Evolutionary conservation across 768 basidiomycete genomes (phyloP).

Genomic region (Pisolithus orientalis): DNA sequence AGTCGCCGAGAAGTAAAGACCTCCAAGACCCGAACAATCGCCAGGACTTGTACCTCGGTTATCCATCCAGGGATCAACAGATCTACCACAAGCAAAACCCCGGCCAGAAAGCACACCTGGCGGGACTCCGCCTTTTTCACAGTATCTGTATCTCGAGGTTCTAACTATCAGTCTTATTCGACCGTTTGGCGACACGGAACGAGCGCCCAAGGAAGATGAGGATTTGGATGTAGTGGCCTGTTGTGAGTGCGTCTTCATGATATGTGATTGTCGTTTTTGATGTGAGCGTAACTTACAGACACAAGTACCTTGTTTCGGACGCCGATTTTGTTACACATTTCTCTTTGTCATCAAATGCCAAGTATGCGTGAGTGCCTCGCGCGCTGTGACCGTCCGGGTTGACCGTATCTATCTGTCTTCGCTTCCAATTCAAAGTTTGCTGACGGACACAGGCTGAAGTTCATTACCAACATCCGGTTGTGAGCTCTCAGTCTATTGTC

Average conservation of each 20-base stretch:
- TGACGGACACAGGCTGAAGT: too few species aligned
- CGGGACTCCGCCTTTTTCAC: constrained; percentile 56
- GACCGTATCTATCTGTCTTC: too few species aligned
- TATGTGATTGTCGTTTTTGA: constrained; percentile 51
- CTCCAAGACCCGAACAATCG: not conserved
- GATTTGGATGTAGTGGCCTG: constrained; percentile 54
- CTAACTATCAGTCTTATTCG: constrained; percentile 28
- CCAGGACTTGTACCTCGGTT: constrained; percentile 10
- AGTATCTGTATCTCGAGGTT: constrained; percentile 35
- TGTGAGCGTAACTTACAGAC: not conserved
- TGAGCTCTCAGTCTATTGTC: too few species aligned
- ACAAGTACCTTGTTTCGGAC: not conserved
- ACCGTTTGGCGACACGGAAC: constrained; percentile 22
- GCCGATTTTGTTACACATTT: not conserved
- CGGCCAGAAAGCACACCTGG: constrained; percentile 21
- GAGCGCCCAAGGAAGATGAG: constrained; percentile 31
- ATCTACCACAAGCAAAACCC: constrained; percentile 21
- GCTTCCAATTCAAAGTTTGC: too few species aligned
- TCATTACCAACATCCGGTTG: too few species aligned
- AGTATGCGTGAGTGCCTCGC: too few species aligned
- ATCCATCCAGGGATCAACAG: constrained; percentile 21
- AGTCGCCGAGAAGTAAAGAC: not conserved
- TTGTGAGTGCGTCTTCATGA: constrained; percentile 66
- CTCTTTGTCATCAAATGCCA: too few species aligned
- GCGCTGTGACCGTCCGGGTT: too few species aligned